phyloP scores from a whole-genome alignment of 208 protist species.

The Naegleria gruberi region DNA sequence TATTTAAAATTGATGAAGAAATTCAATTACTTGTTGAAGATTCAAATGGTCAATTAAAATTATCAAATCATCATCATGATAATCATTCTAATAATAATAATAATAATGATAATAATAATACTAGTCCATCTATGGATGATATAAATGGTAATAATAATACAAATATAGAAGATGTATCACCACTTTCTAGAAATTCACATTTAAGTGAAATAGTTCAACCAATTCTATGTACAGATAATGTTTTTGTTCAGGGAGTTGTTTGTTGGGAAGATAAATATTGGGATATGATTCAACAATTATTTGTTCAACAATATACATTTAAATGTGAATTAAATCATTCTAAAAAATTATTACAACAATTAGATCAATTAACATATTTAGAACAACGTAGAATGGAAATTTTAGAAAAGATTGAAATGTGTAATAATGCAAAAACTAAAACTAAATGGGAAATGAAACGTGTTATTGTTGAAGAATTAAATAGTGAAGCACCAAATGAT shows the following conservation, averaged over 20 bases:
- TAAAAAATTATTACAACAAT: background rate
- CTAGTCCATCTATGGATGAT: no score
- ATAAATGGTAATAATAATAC: background rate
- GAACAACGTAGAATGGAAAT: background rate
- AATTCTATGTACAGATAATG: background rate
- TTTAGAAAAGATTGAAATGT: background rate
- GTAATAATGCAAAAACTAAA: background rate
- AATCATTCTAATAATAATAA: no score
- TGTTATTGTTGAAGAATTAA: background rate
- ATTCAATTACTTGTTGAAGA: background rate
- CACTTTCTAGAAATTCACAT: background rate
- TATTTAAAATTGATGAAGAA: background rate
- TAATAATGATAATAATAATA: no score
- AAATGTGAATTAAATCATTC: background rate
- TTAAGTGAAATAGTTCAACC: background rate
- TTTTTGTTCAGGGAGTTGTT: background rate
- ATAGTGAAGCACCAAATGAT: background rate
- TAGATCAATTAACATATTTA: background rate
- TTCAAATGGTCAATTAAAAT: no score
- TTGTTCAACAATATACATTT: background rate
- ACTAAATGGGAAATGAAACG: background rate
- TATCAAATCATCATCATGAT: no score
- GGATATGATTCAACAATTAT: background rate
- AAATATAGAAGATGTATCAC: background rate
- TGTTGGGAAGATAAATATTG: background rate